Evolutionary conservation across 768 basidiomycete genomes (phyloP).

Genomic region (Rhizopogon salebrosus): DNA sequence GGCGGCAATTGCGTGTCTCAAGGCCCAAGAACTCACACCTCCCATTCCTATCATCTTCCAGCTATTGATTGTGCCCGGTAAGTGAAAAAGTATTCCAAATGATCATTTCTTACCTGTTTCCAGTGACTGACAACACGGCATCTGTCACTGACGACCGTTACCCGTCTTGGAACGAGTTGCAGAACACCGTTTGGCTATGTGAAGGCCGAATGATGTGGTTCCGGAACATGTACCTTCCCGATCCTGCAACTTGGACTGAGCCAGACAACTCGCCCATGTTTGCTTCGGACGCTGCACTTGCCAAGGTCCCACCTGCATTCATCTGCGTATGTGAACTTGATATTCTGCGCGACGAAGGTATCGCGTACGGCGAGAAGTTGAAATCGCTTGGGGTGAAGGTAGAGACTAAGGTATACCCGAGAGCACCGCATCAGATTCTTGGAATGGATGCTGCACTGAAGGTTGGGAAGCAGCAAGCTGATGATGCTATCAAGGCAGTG

Average conservation of each 20-base stretch:
- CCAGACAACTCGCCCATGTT: slow-evolving; percentile 74
- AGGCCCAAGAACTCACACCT: slow-evolving; percentile 44
- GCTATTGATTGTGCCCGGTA: slow-evolving; percentile 57
- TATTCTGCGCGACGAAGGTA: slow-evolving; percentile 61
- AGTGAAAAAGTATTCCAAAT: neutral
- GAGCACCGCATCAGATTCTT: slow-evolving; percentile 60
- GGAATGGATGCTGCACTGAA: slow-evolving; percentile 53
- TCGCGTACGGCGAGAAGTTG: slow-evolving; percentile 57
- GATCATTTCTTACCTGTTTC: neutral
- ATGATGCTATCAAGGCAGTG: slow-evolving; percentile 17
- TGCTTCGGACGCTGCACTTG: slow-evolving; percentile 51
- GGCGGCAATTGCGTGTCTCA: slow-evolving; percentile 60
- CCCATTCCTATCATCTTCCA: slow-evolving; percentile 59
- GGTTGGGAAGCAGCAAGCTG: slow-evolving; percentile 31
- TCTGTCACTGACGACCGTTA: slow-evolving; percentile 31
- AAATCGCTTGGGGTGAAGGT: slow-evolving; percentile 45
- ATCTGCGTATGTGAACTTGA: slow-evolving; percentile 62
- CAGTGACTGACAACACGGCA: slow-evolving; percentile 66
- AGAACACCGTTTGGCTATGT: slow-evolving; percentile 52
- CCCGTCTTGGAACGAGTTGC: slow-evolving; percentile 52
- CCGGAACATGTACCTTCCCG: slow-evolving; percentile 60
- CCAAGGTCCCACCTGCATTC: slow-evolving; percentile 52
- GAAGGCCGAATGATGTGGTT: slow-evolving; percentile 71
- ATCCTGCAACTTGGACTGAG: slow-evolving; percentile 49
- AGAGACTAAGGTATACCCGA: slow-evolving; percentile 24